Percentiles rank a stretch among this genome's conserved stretches.
These are phyloP conservation scores for Skeletonema marinoi DNA, from an alignment of 108 stramenopile genomes.

Conservation along the genomic window DNA sequence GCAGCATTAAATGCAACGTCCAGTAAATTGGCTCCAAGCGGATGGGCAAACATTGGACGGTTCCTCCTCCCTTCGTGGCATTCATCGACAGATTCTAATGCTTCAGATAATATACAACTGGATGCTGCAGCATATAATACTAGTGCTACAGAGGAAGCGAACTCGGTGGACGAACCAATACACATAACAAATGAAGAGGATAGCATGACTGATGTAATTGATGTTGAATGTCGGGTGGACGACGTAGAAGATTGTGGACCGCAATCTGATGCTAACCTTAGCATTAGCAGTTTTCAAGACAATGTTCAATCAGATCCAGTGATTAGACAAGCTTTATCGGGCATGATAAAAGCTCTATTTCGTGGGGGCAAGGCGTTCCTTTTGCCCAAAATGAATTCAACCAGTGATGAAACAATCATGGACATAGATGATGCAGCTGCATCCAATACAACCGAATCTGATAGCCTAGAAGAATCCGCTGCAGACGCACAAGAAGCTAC, in stretches of 20 bases:
- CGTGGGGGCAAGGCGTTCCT: neutral
- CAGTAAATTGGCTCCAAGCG: slow-evolving; percentile 4
- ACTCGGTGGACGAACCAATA: slow-evolving; percentile 3
- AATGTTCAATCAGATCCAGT: neutral
- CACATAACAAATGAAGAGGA: neutral
- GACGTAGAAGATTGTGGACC: neutral
- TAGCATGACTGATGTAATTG: slow-evolving; percentile 10
- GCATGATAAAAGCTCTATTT: neutral
- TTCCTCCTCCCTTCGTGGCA: slow-evolving; percentile 23
- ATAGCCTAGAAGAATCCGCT: neutral
- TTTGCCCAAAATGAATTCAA: slow-evolving; percentile 2
- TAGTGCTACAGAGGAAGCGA: neutral
- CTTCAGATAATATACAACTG: neutral
- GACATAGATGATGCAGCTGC: slow-evolving; percentile 5
- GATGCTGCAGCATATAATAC: slow-evolving; percentile 14
- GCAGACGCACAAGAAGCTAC: neutral
- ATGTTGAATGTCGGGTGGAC: slow-evolving; percentile 16
- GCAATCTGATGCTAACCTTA: neutral
- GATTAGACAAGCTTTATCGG: neutral
- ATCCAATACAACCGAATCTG: neutral
- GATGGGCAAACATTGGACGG: slow-evolving; percentile 25
- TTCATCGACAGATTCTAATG: neutral
- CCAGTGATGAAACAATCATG: slow-evolving; percentile 7
- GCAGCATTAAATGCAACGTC: neutral
- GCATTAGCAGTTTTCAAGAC: neutral